phyloP scores from a whole-genome alignment of 2,329 filamentous ascomycete species.

The Ophiosphaerella herpotricha region DNA sequence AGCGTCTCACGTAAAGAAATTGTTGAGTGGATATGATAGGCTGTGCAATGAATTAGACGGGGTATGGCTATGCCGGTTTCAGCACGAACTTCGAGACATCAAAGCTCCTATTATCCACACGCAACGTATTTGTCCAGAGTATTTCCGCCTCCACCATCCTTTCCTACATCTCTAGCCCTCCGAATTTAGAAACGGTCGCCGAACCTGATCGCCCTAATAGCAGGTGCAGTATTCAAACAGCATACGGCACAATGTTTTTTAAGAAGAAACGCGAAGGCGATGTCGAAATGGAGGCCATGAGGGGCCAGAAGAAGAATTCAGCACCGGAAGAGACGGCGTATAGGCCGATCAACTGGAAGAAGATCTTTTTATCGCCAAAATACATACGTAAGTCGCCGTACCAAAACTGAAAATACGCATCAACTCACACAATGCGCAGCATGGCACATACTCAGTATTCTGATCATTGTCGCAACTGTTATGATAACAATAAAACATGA shows the following conservation, averaged over 20 bases:
- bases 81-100: slow-evolving; percentile 23
- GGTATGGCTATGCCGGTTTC: slow-evolving; percentile 35
- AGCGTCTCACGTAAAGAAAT: slow-evolving; percentile 30
- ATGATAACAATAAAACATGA: slow-evolving; percentile 38
- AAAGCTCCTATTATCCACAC: slow-evolving; percentile 18
- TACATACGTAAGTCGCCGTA: slow-evolving; percentile 37
- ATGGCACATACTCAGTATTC: slow-evolving; percentile 39
- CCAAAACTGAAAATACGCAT: not conserved
- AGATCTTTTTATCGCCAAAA: slow-evolving; percentile 38
- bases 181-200: not conserved
- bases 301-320: slow-evolving; percentile 19
- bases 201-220: not conserved
- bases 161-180: slow-evolving; percentile 1
- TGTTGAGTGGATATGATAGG: slow-evolving; percentile 25
- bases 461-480: slow-evolving; percentile 31
- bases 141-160: slow-evolving; percentile 3
- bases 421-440: slow-evolving; percentile 25
- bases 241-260: slow-evolving; percentile 17
- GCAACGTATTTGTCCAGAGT: slow-evolving; percentile 5
- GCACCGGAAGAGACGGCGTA: slow-evolving; percentile 40
- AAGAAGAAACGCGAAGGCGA: slow-evolving; percentile 30
- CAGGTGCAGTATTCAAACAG: not conserved
- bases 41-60: slow-evolving; percentile 7
- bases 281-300: slow-evolving; percentile 38
- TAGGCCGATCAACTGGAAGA: slow-evolving; percentile 40